Evolutionary conservation across 805 yeast species (phyloP), one percentile per base, ranked within the genome.

Genomic region (Candida sakaeoensis): DNA sequence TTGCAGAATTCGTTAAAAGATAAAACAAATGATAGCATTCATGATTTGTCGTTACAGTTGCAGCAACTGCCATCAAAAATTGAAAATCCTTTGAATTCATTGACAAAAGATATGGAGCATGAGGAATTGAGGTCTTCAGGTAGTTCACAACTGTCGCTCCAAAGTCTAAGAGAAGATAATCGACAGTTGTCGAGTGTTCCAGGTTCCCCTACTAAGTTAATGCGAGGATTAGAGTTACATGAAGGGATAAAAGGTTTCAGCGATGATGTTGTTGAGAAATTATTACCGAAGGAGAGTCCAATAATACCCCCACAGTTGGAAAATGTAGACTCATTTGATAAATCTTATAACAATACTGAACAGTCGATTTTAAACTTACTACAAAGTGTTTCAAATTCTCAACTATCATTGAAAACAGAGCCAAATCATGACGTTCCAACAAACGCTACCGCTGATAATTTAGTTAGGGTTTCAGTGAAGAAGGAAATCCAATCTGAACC

Each of bases 201-300:
- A 5, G 52, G 41, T 33, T 51, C 43, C 37, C 45, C 47, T 41
- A 15, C 48, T 40, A 12, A 28, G 43, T 47, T 25, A 33, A 54
- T 53, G 37, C 44, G 46, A 22, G 68, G 70, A 2, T 45, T 68
- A 2, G 56, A 62, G 44, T 49, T 68, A 36, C 63, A 63, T 42
- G 72, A 68, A 44, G 74, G 74, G 3, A 65, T 68, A 26, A 63
- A 64, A 42, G 74, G 73, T 1, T 65, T 68, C 28, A 49, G 70
- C 2, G 69, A 68, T 45, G 57, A 58, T 17, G 37, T 63, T 39
- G 71, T 68, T 8, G 63, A 54, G 28, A 49, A 54, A 41, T 46
- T 68, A 27, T 51, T 65, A 13, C 70, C 68, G 3, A 50, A 45
- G 2, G 52, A 47, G 36, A 25, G 18, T 21, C 31, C 24, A 36